Base-by-base conservation (phyloP, 768 basidiomycete genomes). In the Pleurotus platypus region DNA sequence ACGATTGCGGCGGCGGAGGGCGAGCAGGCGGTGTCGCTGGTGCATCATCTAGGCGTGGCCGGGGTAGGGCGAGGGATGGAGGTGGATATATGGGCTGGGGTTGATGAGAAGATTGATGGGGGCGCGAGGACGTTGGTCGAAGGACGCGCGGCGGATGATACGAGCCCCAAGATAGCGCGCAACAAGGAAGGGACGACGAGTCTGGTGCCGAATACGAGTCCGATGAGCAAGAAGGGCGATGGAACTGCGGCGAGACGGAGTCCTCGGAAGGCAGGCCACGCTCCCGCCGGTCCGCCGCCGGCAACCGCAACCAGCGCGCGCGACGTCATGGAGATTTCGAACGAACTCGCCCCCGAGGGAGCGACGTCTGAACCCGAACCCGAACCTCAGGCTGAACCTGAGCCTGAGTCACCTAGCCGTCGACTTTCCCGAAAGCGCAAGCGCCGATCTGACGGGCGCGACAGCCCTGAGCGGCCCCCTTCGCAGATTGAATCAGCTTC, bases 311-410 rank as follows among this genome's bases (percentile, higher is more conserved):
- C 20, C 7, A 61, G 54, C 43, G 57, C 15, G 45, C 50, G 35
- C 12, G 59, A 60, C 38, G 51, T 49, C 9, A 22, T 46, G 20
- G 59, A 60, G 38, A 48, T 60, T n/a, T 51, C 51, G 20, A 43
- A 43, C 26, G 51, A 39, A 1, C 43, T 60, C 26, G 27, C 55
- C n/a, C 56, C 46, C 45, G 56, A 51, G 9, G 59, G 55, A 13
- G 57, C 30, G 30, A 35, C 3, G 30, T 35, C 30, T 35, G 30
- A 35, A 8, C 30, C 30, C 30, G 30, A 11, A 35, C 30, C 30
- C 7, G 35, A 35, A 1, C 22, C 18, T 4, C 4, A 9, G 26
- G 12, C 49, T 13, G n/a, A 9, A 2, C 27, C 30, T 8, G 16
- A 13, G 40, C 13, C 22, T 11, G 11, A 53, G 30, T 16, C 39